Evolutionary conservation across 257 asterid species (phyloP).

Genomic region (Solanum sejunctum): DNA sequence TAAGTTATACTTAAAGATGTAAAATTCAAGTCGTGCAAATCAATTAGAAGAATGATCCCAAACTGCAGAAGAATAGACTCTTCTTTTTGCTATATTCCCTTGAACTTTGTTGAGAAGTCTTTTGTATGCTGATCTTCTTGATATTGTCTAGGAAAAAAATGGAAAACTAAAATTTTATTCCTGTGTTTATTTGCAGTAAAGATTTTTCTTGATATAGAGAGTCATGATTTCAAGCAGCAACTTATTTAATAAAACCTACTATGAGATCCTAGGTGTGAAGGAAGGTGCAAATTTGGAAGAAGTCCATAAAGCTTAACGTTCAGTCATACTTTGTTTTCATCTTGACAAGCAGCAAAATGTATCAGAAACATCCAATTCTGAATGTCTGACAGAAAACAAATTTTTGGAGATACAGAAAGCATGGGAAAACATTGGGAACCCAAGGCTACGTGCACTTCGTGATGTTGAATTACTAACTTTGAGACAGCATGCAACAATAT

Average conservation of each 20-base stretch:
- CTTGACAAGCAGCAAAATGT: constrained; percentile 50
- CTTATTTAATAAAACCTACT: constrained; percentile 32
- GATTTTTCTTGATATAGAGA: background rate
- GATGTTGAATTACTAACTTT: constrained; percentile 30
- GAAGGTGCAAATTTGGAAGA: constrained; percentile 61
- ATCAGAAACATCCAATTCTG: constrained; percentile 12
- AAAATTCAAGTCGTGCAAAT: background rate
- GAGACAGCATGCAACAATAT: constrained; percentile 42
- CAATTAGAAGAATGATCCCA: background rate
- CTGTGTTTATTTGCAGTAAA: background rate
- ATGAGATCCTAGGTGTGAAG: constrained; percentile 43
- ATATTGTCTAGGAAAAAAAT: background rate
- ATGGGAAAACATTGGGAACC: constrained; percentile 48
- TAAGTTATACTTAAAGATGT: background rate
- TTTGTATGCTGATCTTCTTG: background rate
- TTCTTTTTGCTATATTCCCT: background rate
- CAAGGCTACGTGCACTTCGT: constrained; percentile 41
- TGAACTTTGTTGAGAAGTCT: background rate
- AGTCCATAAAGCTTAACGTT: constrained; percentile 46
- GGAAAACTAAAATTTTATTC: background rate
- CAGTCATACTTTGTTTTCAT: constrained; percentile 46
- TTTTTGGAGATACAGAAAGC: constrained; percentile 54
- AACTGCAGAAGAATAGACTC: background rate
- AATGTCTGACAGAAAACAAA: background rate
- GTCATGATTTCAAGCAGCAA: constrained; percentile 26